A percentile compares a stretch with the other conserved stretches of the same genome.
Evolutionary conservation across 129 eudicot genomes (phyloP).

Genomic region (Tagetes erecta): DNA sequence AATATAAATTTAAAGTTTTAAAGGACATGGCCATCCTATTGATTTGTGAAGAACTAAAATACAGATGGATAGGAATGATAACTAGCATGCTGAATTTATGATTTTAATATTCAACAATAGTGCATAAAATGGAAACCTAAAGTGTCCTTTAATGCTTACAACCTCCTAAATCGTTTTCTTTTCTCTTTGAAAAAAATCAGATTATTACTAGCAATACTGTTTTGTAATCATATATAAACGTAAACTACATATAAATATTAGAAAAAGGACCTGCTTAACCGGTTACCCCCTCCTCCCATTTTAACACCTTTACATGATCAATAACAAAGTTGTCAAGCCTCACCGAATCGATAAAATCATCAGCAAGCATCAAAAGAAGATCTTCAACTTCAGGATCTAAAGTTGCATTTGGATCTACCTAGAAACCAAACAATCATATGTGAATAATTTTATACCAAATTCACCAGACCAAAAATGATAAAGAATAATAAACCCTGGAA

Average conservation of each 20-base stretch:
- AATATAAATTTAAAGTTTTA: constrained; percentile 7
- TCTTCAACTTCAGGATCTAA: constrained; percentile 93
- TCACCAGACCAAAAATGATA: background rate
- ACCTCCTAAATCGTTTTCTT: background rate
- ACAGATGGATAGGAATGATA: background rate
- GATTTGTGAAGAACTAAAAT: constrained; percentile 6
- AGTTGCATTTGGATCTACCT: constrained; percentile 71
- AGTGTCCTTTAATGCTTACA: constrained; percentile 4
- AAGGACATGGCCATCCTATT: constrained; percentile 18
- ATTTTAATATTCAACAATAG: background rate
- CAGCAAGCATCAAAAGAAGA: constrained; percentile 75
- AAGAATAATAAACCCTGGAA: constrained; percentile 16
- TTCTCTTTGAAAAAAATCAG: background rate
- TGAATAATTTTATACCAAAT: background rate
- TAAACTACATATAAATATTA: background rate
- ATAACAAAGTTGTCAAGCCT: constrained; percentile 32
- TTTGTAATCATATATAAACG: background rate
- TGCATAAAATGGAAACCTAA: background rate
- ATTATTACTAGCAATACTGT: background rate
- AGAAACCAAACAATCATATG: constrained; percentile 15
- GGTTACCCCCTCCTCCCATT: background rate
- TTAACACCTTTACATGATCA: background rate
- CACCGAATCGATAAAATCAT: constrained; percentile 85
- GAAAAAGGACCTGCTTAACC: background rate
- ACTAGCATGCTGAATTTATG: background rate